Conservation (phyloP, 768 basidiomycete species). For the Tricholoma flavovirens region DNA sequence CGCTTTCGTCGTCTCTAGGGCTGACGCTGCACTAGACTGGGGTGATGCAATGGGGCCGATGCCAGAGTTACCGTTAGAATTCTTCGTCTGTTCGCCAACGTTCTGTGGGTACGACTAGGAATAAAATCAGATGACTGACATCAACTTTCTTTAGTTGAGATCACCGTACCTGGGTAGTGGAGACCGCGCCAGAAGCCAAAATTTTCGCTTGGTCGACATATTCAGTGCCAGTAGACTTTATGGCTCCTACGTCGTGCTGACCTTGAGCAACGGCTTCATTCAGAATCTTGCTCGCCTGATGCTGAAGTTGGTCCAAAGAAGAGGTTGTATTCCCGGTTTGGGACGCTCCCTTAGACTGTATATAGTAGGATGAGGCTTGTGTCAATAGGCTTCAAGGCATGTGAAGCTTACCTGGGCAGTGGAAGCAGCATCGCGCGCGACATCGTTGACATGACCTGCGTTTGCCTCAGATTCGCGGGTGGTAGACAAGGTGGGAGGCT, state of each 20-base stretch:
- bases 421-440: slow-evolving; percentile 45
- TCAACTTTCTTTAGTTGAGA: background rate
- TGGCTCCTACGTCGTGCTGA: slow-evolving; percentile 40
- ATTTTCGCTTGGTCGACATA: slow-evolving; percentile 54
- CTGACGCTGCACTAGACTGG: slow-evolving; percentile 26
- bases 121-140: background rate
- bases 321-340: slow-evolving; percentile 23
- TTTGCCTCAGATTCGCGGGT: slow-evolving; percentile 44
- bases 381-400: background rate
- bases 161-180: slow-evolving; percentile 39
- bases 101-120: slow-evolving; percentile 21
- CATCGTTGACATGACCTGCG: slow-evolving; percentile 38
- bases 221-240: slow-evolving; percentile 38
- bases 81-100: slow-evolving; percentile 20
- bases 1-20: slow-evolving; percentile 21
- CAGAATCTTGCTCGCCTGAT: slow-evolving; percentile 34
- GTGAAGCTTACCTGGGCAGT: slow-evolving; percentile 41
- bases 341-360: slow-evolving; percentile 27
- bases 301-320: slow-evolving; percentile 31
- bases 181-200: slow-evolving; percentile 35
- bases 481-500: slow-evolving; percentile 37
- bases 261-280: slow-evolving; percentile 55
- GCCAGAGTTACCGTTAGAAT: slow-evolving; percentile 8
- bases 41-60: slow-evolving; percentile 24
- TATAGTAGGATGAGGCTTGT: background rate